Percentiles rank a stretch among this genome's conserved stretches.
phyloP scores from a whole-genome alignment of 345 rosid genomes.

The Acer campestre region DNA sequence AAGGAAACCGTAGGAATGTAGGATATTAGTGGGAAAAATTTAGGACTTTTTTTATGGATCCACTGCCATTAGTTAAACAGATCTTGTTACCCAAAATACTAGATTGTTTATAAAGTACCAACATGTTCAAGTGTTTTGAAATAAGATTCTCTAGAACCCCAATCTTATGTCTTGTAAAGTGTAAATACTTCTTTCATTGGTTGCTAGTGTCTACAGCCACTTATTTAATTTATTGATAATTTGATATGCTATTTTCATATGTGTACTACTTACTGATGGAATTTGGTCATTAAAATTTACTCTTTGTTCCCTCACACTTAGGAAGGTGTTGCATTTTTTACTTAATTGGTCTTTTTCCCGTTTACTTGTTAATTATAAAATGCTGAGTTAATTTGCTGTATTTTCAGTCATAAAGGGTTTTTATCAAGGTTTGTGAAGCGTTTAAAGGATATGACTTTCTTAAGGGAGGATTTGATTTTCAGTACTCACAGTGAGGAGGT shows the following conservation, averaged over 20 bases:
- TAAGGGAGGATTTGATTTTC: slow-evolving; percentile 87
- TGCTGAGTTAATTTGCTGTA: slow-evolving; percentile 22
- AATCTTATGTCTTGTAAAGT: background rate
- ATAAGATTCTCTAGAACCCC: background rate
- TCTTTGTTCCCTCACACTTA: background rate
- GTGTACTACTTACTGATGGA: background rate
- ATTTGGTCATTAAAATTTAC: background rate
- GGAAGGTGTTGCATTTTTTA: background rate
- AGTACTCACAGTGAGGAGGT: slow-evolving; percentile 92
- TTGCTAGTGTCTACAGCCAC: background rate
- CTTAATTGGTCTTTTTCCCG: background rate
- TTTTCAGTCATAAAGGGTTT: slow-evolving; percentile 84
- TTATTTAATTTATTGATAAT: background rate
- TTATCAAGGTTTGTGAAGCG: slow-evolving; percentile 65
- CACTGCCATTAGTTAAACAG: background rate
- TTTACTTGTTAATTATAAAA: background rate
- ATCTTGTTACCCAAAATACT: background rate
- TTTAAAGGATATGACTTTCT: slow-evolving; percentile 70
- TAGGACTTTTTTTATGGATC: background rate
- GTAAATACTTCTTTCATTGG: background rate
- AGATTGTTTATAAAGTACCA: background rate
- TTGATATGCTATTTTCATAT: background rate
- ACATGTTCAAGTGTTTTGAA: background rate
- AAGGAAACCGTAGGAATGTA: too few species aligned
- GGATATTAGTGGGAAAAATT: background rate